Conservation (phyloP, 495 filamentous ascomycete species). For the Neurospora sp. region DNA sequence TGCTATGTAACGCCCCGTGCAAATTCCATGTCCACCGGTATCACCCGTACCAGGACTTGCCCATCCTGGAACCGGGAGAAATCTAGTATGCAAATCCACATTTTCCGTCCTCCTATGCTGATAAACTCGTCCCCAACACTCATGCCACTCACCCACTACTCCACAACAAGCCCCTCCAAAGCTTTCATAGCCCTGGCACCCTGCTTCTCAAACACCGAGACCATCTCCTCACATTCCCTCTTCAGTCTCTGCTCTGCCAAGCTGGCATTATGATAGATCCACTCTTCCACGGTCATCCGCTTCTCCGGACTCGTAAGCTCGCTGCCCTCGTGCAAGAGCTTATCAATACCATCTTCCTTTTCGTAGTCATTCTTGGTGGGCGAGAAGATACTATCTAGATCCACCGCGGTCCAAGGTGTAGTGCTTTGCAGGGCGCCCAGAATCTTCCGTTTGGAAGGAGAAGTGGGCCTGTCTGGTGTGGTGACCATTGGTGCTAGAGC, state of each 20-base stretch:
- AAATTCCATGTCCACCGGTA: neutral
- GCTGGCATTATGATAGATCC: constrained; percentile 74
- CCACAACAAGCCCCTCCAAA: constrained; percentile 59
- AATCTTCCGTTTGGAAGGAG: constrained; percentile 55
- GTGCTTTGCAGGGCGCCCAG: constrained; percentile 47
- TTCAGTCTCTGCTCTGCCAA: constrained; percentile 69
- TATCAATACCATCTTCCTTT: constrained; percentile 34
- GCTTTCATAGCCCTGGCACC: constrained; percentile 64
- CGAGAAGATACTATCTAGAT: constrained; percentile 55
- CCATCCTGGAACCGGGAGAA: neutral
- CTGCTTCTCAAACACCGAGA: constrained; percentile 71
- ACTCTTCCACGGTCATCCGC: constrained; percentile 86
- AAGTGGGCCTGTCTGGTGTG: constrained; percentile 42
- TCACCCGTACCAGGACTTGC: neutral
- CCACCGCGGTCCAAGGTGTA: constrained; percentile 61
- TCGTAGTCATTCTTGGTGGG: constrained; percentile 40
- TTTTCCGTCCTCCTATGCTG: neutral
- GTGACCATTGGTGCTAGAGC: constrained; percentile 41
- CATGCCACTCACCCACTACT: constrained; percentile 10
- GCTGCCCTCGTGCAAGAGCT: constrained; percentile 36
- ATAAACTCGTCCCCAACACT: neutral
- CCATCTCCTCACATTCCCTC: constrained; percentile 69
- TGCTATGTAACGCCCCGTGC: neutral
- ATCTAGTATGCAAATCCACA: neutral
- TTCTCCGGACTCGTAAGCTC: constrained; percentile 70